Evolutionary conservation across 106 monocot species (phyloP).

Genomic region (Chionographis japonica): DNA sequence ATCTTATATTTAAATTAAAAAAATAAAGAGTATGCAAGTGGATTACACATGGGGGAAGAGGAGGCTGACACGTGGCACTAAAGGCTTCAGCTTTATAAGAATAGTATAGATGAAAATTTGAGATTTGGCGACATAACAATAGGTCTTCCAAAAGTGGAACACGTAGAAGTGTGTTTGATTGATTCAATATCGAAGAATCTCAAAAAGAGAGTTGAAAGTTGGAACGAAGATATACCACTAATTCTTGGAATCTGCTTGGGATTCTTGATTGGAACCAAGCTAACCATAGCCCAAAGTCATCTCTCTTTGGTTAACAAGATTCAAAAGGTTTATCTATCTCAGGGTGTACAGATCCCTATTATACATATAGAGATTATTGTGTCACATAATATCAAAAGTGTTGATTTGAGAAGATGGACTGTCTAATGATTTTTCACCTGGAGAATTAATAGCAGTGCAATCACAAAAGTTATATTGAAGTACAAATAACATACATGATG

Average conservation of each 20-base stretch:
- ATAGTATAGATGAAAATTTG: too few species aligned
- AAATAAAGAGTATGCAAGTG: too few species aligned
- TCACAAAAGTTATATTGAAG: too few species aligned
- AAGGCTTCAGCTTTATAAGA: too few species aligned
- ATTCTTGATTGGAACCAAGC: slow-evolving; percentile 2
- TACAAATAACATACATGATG: too few species aligned
- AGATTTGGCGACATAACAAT: background rate
- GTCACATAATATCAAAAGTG: background rate
- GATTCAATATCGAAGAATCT: slow-evolving; percentile 8
- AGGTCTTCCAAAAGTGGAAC: slow-evolving; percentile 18
- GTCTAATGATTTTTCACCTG: background rate
- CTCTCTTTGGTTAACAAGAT: slow-evolving; percentile 7
- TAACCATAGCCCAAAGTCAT: slow-evolving; percentile 15
- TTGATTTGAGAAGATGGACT: background rate
- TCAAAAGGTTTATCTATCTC: slow-evolving; percentile 10
- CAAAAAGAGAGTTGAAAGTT: slow-evolving; percentile 9
- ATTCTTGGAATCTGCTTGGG: slow-evolving; percentile 10
- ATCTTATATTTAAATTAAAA: too few species aligned
- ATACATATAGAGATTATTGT: slow-evolving; percentile 2
- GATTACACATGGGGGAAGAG: too few species aligned
- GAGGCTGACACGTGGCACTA: too few species aligned
- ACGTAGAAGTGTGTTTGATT: slow-evolving; percentile 11
- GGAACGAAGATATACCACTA: slow-evolving; percentile 9
- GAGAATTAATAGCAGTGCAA: too few species aligned
- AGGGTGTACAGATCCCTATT: slow-evolving; percentile 4